Conservation (phyloP, 2,329 filamentous ascomycete genomes). For the Clonostachys rosea region DNA sequence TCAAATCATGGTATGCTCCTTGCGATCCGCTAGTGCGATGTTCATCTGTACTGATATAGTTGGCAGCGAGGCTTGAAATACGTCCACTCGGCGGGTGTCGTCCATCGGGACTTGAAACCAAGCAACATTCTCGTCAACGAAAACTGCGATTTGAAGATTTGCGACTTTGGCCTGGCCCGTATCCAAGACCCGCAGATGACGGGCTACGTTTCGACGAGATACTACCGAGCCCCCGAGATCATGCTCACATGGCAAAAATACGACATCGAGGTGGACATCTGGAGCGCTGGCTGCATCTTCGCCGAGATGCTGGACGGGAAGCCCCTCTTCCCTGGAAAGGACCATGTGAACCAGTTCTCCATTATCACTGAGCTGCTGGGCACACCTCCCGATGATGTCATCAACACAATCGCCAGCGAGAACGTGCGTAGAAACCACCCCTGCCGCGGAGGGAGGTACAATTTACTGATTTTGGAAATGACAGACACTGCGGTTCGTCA, state of each 20-base stretch:
- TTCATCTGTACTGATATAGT: background rate
- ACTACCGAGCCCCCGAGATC: slow-evolving; percentile 97
- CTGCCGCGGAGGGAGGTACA: background rate
- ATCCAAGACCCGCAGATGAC: slow-evolving; percentile 99
- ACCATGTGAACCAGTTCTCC: slow-evolving; percentile 99
- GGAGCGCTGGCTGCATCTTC: slow-evolving; percentile 98
- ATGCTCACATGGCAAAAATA: slow-evolving; percentile 99
- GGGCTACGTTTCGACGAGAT: slow-evolving; percentile 96
- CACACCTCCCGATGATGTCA: slow-evolving; percentile 96
- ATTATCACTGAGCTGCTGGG: slow-evolving; percentile 98
- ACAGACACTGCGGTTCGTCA: slow-evolving; percentile 92
- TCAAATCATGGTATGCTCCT: slow-evolving; percentile 79
- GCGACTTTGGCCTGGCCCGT: slow-evolving; percentile 94
- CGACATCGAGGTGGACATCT: slow-evolving; percentile 97
- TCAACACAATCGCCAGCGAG: slow-evolving; percentile 96
- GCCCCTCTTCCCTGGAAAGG: slow-evolving; percentile 96
- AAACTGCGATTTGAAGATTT: slow-evolving; percentile 99
- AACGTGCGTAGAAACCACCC: slow-evolving; percentile 57
- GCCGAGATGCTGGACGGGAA: slow-evolving; percentile 99
- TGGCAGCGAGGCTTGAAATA: slow-evolving; percentile 91
- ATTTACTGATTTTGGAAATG: too few species aligned
- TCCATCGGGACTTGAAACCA: slow-evolving; percentile 95
- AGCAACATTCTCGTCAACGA: slow-evolving; percentile 99
- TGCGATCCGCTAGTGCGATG: background rate
- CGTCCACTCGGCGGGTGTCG: slow-evolving; percentile 95